Evolutionary conservation across 2,329 filamentous ascomycete species (phyloP).

Genomic region (Metarhizium anisopliae): DNA sequence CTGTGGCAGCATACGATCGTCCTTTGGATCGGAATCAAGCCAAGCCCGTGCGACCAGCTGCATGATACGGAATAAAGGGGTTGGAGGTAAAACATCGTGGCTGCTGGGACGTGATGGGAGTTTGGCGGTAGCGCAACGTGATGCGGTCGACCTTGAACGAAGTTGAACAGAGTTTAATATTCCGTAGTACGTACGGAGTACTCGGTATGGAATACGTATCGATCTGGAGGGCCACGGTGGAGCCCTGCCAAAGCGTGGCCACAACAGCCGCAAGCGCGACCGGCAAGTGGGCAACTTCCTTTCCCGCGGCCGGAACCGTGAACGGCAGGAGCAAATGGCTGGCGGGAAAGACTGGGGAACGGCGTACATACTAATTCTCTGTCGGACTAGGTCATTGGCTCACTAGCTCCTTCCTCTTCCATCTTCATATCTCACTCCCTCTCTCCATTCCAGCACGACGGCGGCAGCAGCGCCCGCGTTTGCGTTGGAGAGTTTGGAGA

Average conservation of each 20-base stretch:
- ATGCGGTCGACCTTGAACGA: neutral
- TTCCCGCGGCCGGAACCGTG: neutral
- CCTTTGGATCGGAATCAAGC: neutral
- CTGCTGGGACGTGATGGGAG: neutral
- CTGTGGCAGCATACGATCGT: neutral
- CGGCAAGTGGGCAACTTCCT: constrained; percentile 1
- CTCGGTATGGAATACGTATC: neutral
- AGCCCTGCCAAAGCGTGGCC: neutral
- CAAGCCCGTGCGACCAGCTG: neutral
- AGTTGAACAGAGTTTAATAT: constrained; percentile 1
- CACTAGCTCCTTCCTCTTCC: neutral
- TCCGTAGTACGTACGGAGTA: no score
- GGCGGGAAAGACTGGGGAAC: neutral
- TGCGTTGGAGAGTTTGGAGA: no score
- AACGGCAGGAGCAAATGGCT: neutral
- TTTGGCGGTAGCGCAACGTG: neutral
- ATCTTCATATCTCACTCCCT: neutral
- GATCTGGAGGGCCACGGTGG: constrained; percentile 1
- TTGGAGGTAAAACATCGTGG: neutral
- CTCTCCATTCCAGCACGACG: no score
- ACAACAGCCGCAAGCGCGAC: constrained; percentile 4
- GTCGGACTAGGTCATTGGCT: no score
- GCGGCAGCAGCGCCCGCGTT: no score
- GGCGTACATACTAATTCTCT: neutral
- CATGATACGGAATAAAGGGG: neutral